These are phyloP conservation scores for Sphagnum fallax DNA, from an alignment of 228 moss, liverwort and hornwort genomes.

Conservation along the genomic window DNA sequence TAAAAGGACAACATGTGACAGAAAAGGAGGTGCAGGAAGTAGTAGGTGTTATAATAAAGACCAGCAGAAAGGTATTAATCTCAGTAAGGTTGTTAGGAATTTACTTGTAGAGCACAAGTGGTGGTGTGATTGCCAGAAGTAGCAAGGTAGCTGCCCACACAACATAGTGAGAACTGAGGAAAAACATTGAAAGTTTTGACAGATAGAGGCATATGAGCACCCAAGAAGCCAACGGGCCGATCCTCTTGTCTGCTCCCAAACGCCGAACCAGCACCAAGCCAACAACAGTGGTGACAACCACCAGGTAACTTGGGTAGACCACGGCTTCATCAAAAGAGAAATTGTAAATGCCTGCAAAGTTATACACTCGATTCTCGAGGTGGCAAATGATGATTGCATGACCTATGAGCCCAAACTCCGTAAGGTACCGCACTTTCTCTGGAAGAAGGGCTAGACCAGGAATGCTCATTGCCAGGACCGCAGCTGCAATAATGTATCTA, in stretches of 20 bases:
- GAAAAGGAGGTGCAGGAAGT: no score
- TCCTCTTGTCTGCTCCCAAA: constrained; percentile 63
- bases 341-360: constrained; percentile 79
- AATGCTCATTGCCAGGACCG: constrained; percentile 69
- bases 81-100: not conserved
- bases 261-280: constrained; percentile 79
- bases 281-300: constrained; percentile 72
- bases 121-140: constrained; percentile 85
- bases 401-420: constrained; percentile 64
- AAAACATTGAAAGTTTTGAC: constrained; percentile 88
- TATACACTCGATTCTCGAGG: constrained; percentile 85
- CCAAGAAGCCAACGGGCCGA: constrained; percentile 81
- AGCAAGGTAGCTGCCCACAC: constrained; percentile 79
- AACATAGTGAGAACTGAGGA: constrained; percentile 70
- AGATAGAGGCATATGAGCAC: constrained; percentile 73
- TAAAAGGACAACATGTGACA: not conserved
- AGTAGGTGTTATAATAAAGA: no score
- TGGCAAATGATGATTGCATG: constrained; percentile 77
- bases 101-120: constrained; percentile 91
- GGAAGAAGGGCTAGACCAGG: constrained; percentile 85
- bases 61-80: no score
- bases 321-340: constrained; percentile 74
- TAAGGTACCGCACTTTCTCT: constrained; percentile 36
- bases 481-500: constrained; percentile 72
- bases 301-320: constrained; percentile 95